Base-by-base conservation (phyloP, 345 rosid species). In the Eucalyptus globulus region DNA sequence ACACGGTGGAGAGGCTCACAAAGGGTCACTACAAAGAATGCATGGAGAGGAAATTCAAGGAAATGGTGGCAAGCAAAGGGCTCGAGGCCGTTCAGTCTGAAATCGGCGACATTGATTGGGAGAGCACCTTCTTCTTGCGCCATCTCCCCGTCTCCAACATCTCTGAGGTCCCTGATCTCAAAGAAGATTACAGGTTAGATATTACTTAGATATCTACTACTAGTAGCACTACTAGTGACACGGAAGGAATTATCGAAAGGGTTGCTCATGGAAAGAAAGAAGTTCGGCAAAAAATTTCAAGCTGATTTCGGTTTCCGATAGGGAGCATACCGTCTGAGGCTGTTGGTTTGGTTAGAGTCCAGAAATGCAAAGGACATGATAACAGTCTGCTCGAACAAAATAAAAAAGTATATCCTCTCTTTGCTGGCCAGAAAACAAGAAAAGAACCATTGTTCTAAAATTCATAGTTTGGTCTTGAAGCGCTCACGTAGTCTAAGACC, bases 41-140 rank as follows among this genome's bases (percentile, higher is more conserved):
- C 44, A 94, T 95, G 99, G 97, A 96, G 91, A 95, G 94, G 49
- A 94, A 96, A 87, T 97, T 97, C 90, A 93, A 93, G 67, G 98
- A 95, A 67, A 76, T 95, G 88, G 94, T 96, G 17, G 94, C 94
- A 51, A 93, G 92, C 90, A 95, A 91, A 65, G 97, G 93, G 6
- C 94, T 76, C 8, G 98, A 95, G 29, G 93, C 93, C 81, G 93
- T 94, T 53, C 89, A 90, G 58, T 83, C 94, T 5, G 98, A 96
- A 93, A 92, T 96, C 90, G 92, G 91, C 44, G 97, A 97, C 87
- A 89, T 96, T 93, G 99, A 97, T 86, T 97, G 99, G 99, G 99
- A 97, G 87, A 95, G 95, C 91, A 96, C 99, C 51, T 97, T 96
- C 91, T 91, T 29, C 89, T 58, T 97, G 31, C 94, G 94, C 65